Evolutionary conservation across 108 stramenopile species (phyloP), one percentile per base, ranked within the genome.

Genomic region (Skeletonema tropicum): DNA sequence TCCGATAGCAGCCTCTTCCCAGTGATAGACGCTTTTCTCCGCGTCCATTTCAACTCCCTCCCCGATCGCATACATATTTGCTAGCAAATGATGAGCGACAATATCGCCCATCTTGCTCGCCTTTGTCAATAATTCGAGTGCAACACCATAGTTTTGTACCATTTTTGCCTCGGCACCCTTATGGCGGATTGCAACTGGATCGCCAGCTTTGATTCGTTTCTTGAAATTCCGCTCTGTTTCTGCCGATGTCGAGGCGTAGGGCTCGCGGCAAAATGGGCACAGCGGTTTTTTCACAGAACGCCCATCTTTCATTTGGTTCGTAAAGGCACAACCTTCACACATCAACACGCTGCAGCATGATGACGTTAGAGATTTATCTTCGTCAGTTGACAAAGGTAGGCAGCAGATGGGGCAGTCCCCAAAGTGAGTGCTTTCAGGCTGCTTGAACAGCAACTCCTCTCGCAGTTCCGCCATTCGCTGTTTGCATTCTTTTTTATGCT

Each of bases 381-480:
- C 13, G 5, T 25, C 21, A 25, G 25, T 3, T 14, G 59, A 32
- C 29, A 21, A 21, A 23, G 59, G 59, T 15, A 60, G 3, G 23
- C 21, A 60, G 59, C 59, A 60, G n/a, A 60, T 60, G 5, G 59
- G 59, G 3, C 59, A 60, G 33, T 60, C 59, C 59, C 59, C 59
- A 32, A 60, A n/a, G 2, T 60, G 59, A 23, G 23, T 60, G 19
- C 59, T 60, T 32, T 60, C 59, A 32, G 59, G 59, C 23, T 25
- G 59, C 59, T 60, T 60, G 59, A 60, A 60, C 14, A 60, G 15
- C 4, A 29, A 14, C 59, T 60, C 59, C 0, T 60, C 59, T 45
- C 42, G 42, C 15, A 45, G 42, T 45, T 45, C 42, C 15, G 42
- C 42, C 42, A 45, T 45, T n/a, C 42, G 42, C 15, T 45, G n/a